Percentiles rank a stretch among this genome's conserved stretches.
Conservation (phyloP, 139 green algal genomes). For the Zygnema cylindricum region DNA sequence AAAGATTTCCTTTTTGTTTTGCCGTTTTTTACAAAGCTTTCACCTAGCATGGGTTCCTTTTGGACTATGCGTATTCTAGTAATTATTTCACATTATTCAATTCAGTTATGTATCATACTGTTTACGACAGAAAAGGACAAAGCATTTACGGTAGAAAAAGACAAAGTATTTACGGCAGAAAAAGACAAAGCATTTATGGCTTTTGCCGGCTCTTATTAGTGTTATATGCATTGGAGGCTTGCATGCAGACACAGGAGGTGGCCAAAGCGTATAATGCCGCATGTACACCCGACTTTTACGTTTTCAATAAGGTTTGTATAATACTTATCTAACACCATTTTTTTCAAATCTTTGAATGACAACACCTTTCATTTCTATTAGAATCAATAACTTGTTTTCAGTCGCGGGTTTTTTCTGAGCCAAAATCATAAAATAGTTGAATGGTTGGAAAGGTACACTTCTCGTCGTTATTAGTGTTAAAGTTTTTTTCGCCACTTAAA, state of each 20-base stretch:
- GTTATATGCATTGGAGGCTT: neutral
- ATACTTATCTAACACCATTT: neutral
- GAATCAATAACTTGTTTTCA: slow-evolving; percentile 20
- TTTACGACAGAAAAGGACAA: neutral
- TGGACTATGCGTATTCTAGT: too few species aligned
- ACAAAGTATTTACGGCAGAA: neutral
- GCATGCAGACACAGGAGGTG: slow-evolving; percentile 73
- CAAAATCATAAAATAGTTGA: too few species aligned
- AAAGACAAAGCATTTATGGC: neutral
- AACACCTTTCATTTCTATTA: too few species aligned
- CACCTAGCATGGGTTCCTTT: too few species aligned
- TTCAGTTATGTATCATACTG: too few species aligned
- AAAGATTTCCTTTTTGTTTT: too few species aligned
- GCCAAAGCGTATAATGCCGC: slow-evolving; percentile 80
- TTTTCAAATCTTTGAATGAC: neutral
- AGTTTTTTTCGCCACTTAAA: too few species aligned
- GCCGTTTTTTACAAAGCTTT: too few species aligned
- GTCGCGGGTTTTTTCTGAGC: slow-evolving; percentile 21
- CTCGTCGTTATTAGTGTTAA: too few species aligned
- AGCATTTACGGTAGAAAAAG: neutral
- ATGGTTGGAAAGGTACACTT: slow-evolving; percentile 5
- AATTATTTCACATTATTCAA: too few species aligned
- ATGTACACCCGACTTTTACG: slow-evolving; percentile 82
- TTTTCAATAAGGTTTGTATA: slow-evolving; percentile 75
- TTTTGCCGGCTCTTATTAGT: neutral